Evolutionary conservation across 2,329 filamentous ascomycete genomes (phyloP).

Genomic region (Pyrenophora seminiperda): DNA sequence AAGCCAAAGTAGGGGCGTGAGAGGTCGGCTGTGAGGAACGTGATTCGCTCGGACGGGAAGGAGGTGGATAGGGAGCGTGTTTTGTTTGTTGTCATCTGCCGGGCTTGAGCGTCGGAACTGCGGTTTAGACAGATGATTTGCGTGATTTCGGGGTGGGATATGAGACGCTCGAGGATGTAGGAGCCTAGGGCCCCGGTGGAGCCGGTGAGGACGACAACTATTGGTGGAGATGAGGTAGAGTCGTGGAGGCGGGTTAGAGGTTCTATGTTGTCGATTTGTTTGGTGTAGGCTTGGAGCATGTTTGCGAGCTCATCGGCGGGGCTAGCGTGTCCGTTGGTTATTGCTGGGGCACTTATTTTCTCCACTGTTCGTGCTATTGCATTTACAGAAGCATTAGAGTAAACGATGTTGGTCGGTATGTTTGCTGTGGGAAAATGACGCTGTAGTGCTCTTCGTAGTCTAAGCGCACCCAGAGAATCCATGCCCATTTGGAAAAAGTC

Average conservation of each 20-base stretch:
- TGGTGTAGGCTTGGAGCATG: not conserved
- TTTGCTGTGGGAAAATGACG: not conserved
- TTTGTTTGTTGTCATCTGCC: not conserved
- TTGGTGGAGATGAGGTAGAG: no score
- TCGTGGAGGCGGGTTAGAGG: not conserved
- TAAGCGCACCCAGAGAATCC: constrained; percentile 8
- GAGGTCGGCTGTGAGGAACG: not conserved
- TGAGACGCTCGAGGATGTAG: not conserved
- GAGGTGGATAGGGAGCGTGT: no score
- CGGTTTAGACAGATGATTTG: not conserved
- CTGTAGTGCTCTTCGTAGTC: constrained; percentile 4
- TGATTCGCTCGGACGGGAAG: not conserved
- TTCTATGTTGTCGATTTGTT: not conserved
- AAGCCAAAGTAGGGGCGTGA: not conserved
- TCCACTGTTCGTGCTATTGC: not conserved
- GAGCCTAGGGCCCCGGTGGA: not conserved
- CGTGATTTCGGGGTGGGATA: no score
- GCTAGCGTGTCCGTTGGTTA: no score
- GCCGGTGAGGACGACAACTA: not conserved
- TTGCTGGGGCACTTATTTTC: no score
- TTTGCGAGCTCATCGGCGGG: no score
- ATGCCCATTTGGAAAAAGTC: constrained; percentile 9
- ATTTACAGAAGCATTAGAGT: not conserved
- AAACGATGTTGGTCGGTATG: not conserved
- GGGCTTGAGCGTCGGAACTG: not conserved